These are phyloP conservation scores for Brassica cretica DNA, from an alignment of 345 rosid species.

Conservation along the genomic window DNA sequence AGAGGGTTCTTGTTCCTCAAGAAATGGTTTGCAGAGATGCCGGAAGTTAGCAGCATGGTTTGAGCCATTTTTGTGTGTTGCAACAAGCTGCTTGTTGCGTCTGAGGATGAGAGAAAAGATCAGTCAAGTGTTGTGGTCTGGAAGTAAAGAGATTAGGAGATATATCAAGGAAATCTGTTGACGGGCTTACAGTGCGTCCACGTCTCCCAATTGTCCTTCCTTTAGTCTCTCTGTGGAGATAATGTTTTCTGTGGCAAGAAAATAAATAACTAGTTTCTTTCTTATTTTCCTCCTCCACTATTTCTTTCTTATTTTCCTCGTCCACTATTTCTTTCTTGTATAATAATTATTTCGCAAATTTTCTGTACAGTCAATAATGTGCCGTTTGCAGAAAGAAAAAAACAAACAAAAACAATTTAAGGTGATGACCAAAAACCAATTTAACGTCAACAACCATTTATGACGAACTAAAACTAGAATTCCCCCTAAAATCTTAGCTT, in stretches of 20 bases:
- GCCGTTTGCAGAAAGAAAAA: background rate
- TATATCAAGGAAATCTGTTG: conserved; percentile 38
- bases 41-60: conserved; percentile 74
- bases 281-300: background rate
- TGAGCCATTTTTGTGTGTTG: conserved; percentile 61
- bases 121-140: conserved; percentile 44
- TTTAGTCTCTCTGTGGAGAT: conserved; percentile 19
- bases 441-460: background rate
- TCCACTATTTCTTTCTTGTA: background rate
- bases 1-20: conserved; percentile 53
- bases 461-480: background rate
- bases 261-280: background rate
- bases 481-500: background rate
- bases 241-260: conserved; percentile 39
- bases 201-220: conserved; percentile 45
- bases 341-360: background rate
- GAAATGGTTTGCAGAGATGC: conserved; percentile 53
- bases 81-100: conserved; percentile 11
- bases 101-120: conserved; percentile 1
- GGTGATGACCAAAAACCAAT: background rate
- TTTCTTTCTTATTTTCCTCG: background rate
- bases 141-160: conserved; percentile 36
- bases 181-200: conserved; percentile 58
- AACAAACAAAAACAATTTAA: background rate
- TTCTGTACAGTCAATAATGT: background rate